Base-by-base conservation (phyloP, 148 eudicot species). In the Oxyria digyna region DNA sequence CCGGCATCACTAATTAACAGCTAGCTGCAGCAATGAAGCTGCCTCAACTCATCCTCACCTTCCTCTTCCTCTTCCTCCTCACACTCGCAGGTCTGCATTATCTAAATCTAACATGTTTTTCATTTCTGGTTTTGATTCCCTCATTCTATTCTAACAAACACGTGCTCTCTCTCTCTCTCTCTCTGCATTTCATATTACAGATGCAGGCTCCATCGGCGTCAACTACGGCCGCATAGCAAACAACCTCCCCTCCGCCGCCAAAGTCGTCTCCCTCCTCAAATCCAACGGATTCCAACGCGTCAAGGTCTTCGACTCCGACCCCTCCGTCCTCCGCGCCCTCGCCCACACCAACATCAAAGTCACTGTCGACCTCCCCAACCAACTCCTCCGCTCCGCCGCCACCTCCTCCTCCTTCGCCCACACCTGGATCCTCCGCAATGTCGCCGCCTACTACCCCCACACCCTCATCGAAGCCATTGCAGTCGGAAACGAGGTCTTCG, bases 151-250 rank as follows among this genome's bases (percentile, higher is more conserved):
- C 3, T 35, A 35, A 35, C 38, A 35, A 35, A 35, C 38, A 35
- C 38, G 23, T 37, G 26, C n/a, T n/a, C n/a, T n/a, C n/a, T n/a
- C n/a, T n/a, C n/a, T n/a, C n/a, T n/a, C n/a, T n/a, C n/a, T n/a
- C n/a, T n/a, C n/a, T 41, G 6, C 13, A 1, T 33, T 26, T 65
- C 50, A 0, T 6, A 42, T 42, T 42, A 49, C 85, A 82, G 87
- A 88, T 67, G 89, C 84, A 0, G 89, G 90, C 1, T 76, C 83
- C 0, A 75, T 94, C 8, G 98, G 98, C 4, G 78, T 94, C 7
- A 94, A 94, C 91, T 94, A 94, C 65, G 98, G 98, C 12, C 77
- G 97, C 8, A 68, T 89, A 37, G 98, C 96, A 1, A 81, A 87
- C 90, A 84, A 94, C 63, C 84, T 94, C 43, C 97, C 98, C 0